Conservation (phyloP, 2,329 filamentous ascomycete species). For the Bipolaris zeicola region DNA sequence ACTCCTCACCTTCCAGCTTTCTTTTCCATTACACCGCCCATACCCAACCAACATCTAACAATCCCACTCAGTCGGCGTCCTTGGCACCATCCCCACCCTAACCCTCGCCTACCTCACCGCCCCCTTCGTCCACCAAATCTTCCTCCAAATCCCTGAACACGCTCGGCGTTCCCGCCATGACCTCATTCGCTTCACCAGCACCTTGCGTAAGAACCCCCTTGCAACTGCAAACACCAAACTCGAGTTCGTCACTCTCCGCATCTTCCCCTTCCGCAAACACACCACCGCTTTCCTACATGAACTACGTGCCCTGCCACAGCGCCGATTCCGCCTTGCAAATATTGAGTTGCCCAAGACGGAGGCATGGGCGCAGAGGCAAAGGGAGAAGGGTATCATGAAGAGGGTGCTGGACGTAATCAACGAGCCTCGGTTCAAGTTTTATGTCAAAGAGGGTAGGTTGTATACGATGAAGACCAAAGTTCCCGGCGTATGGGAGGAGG, state of each 20-base stretch:
- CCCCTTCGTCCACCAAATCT: conserved; percentile 44
- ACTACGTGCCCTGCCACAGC: conserved; percentile 38
- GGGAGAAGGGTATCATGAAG: conserved; percentile 24
- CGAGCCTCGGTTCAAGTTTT: conserved; percentile 44
- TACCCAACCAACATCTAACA: neutral
- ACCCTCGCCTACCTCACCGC: conserved; percentile 44
- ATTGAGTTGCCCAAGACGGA: conserved; percentile 37
- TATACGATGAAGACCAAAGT: conserved; percentile 41
- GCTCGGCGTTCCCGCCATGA: conserved; percentile 33
- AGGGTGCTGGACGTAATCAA: conserved; percentile 31
- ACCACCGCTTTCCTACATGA: conserved; percentile 40
- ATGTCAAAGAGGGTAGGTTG: conserved; percentile 41
- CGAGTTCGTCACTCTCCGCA: conserved; percentile 45
- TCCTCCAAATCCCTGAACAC: conserved; percentile 39
- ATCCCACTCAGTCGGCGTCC: conserved; percentile 29
- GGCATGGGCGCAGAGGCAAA: conserved; percentile 25
- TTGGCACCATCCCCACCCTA: conserved; percentile 40
- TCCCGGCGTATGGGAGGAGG: conserved; percentile 45
- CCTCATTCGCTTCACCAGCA: conserved; percentile 34
- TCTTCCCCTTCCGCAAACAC: conserved; percentile 39
- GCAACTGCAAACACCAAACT: conserved; percentile 35
- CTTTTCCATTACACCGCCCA: neutral
- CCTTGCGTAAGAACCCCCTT: conserved; percentile 18
- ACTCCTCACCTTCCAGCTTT: no score
- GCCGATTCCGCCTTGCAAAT: conserved; percentile 39